Base-by-base conservation (phyloP, 139 green algal genomes). In the Closterium sp. region DNA sequence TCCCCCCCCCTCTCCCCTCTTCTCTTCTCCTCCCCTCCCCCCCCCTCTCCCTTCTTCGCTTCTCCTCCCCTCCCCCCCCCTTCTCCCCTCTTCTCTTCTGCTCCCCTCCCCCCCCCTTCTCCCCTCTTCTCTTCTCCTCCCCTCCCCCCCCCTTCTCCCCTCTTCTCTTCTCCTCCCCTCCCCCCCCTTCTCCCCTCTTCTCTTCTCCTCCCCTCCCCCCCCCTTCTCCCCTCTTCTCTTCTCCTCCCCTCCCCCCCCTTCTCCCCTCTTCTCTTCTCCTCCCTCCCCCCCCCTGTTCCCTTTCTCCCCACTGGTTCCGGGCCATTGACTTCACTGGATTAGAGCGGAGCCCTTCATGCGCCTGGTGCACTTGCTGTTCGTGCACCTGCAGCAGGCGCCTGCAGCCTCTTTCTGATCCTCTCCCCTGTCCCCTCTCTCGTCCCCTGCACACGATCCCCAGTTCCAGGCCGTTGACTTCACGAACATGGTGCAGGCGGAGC, bases 391-490 rank as follows among this genome's bases (percentile, higher is more conserved):
- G n/a, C n/a, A n/a, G n/a, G n/a, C n/a, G n/a, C n/a, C n/a, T n/a
- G n/a, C n/a, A n/a, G n/a, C 28, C 69, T 33, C 8, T 84, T 5
- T 12, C 25, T 84, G 3, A 7, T 84, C 69, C 69, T 12, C 69
- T 84, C 3, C 69, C 25, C 69, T 84, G 3, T 12, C 5, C 69
- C 23, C 69, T 84, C 8, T n/a, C n/a, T n/a, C n/a, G n/a, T n/a
- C n/a, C n/a, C n/a, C 16, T 10, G 12, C 16, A 16, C 16, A 28
- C 85, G 10, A 32, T 6, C 28, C 7, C 35, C 90, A 93, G 90
- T 84, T 93, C 89, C 88, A 88, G 25, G 91, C 91, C 3, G 21
- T 94, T 4, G 89, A 94, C 90, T 94, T 94, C 69, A 34, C 84
- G 12, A 5, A 28, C 38, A 90, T 94, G 35, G 36, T 43, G 7